phyloP scores from a whole-genome alignment of 2,329 filamentous ascomycete genomes.

The Paecilomyces sp. region DNA sequence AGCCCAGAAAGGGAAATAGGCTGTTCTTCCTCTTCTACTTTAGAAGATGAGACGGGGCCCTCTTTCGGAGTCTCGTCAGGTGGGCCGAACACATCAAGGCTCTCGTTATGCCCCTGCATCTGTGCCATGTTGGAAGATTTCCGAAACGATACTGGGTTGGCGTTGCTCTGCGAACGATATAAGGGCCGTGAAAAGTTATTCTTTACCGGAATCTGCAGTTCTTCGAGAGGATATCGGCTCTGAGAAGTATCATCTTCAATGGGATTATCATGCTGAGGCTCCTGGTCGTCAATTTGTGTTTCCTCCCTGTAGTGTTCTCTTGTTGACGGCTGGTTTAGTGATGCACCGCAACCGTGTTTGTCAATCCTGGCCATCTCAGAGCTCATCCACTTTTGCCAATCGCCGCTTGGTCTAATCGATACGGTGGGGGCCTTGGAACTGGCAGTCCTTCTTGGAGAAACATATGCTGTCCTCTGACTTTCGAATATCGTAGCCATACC shows the following conservation, averaged over 20 bases:
- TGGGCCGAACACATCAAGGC: not conserved
- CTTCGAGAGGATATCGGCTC: not conserved
- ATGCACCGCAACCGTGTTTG: slow-evolving; percentile 3
- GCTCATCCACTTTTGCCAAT: slow-evolving; percentile 33
- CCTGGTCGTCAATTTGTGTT: slow-evolving; percentile 27
- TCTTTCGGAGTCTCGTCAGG: not conserved
- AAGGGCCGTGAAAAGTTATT: slow-evolving; percentile 33
- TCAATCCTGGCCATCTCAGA: slow-evolving; percentile 28
- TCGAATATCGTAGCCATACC: slow-evolving; percentile 33
- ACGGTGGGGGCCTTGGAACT: slow-evolving; percentile 1
- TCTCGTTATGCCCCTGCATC: slow-evolving; percentile 3
- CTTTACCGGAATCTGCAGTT: slow-evolving; percentile 5
- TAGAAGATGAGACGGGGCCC: not conserved
- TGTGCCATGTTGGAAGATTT: slow-evolving; percentile 2
- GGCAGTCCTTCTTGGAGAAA: slow-evolving; percentile 18
- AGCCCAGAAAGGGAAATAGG: slow-evolving; percentile 13
- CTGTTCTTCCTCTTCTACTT: slow-evolving; percentile 7
- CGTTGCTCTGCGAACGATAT: slow-evolving; percentile 23
- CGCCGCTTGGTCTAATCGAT: slow-evolving; percentile 16
- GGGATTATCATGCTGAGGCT: slow-evolving; percentile 7
- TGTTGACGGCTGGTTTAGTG: slow-evolving; percentile 9
- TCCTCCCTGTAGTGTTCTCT: slow-evolving; percentile 32
- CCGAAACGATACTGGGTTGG: slow-evolving; percentile 11
- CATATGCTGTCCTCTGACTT: slow-evolving; percentile 20
- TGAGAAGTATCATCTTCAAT: not conserved